Conservation (phyloP, 352 stramenopile species). For the Pythium oligandrum region DNA sequence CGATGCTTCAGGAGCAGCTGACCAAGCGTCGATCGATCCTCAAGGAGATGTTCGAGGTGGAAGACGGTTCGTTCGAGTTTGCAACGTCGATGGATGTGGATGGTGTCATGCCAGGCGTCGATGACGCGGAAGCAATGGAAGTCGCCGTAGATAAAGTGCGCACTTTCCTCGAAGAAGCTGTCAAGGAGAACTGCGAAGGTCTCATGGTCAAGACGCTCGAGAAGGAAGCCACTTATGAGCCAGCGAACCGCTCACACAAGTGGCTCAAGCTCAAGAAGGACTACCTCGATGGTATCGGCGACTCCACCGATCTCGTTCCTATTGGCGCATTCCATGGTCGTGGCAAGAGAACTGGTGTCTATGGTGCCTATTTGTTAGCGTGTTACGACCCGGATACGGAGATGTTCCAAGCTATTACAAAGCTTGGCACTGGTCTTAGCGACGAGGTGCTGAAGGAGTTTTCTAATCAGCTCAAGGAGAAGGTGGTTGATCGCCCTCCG, state of each 20-base stretch:
- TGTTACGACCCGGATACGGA: constrained; percentile 98
- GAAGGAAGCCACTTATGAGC: constrained; percentile 96
- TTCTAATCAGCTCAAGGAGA: constrained; percentile 77
- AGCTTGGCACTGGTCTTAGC: constrained; percentile 98
- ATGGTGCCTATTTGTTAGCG: constrained; percentile 97
- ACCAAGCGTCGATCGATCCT: constrained; percentile 90
- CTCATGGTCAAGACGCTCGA: constrained; percentile 99
- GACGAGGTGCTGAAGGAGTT: constrained; percentile 96
- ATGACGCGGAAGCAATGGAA: constrained; percentile 88
- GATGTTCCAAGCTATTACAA: constrained; percentile 98
- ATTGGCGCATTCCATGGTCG: constrained; percentile 97
- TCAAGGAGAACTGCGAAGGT: constrained; percentile 93
- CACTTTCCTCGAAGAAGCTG: constrained; percentile 93
- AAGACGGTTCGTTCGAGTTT: constrained; percentile 94
- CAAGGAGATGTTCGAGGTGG: constrained; percentile 88
- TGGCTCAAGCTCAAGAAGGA: constrained; percentile 99
- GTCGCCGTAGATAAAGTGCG: constrained; percentile 72
- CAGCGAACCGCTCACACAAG: constrained; percentile 97
- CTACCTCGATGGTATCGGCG: constrained; percentile 96
- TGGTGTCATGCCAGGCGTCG: constrained; percentile 78
- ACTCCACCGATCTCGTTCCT: constrained; percentile 98
- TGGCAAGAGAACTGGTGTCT: constrained; percentile 95
- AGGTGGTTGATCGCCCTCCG: constrained; percentile 77
- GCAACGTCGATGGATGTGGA: constrained; percentile 89
- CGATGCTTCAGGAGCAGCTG: constrained; percentile 89